phyloP scores from a whole-genome alignment of 345 rosid genomes.

The Salix koriyanagi region DNA sequence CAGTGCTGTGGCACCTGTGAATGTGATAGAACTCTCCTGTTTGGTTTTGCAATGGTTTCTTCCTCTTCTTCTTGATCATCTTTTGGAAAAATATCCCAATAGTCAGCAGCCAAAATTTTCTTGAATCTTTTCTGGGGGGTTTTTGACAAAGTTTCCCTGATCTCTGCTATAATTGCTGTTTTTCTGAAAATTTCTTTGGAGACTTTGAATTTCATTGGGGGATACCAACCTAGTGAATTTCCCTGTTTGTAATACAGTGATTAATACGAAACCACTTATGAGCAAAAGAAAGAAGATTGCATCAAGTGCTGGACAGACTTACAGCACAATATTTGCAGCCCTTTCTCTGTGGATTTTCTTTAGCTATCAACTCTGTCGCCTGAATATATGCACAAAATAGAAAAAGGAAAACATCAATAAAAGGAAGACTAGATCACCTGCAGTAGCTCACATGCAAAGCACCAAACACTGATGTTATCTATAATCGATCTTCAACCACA shows the following conservation, averaged over 20 bases:
- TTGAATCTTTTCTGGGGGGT: slow-evolving; percentile 28
- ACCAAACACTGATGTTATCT: not conserved
- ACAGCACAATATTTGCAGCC: slow-evolving; percentile 81
- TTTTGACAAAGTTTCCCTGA: slow-evolving; percentile 32
- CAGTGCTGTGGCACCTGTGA: slow-evolving; percentile 51
- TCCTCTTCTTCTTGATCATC: slow-evolving; percentile 57
- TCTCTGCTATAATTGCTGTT: slow-evolving; percentile 60
- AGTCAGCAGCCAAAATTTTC: slow-evolving; percentile 58
- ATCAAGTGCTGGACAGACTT: slow-evolving; percentile 33
- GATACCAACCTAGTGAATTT: slow-evolving; percentile 48
- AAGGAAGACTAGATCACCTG: not conserved
- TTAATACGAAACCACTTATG: not conserved
- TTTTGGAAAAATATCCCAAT: slow-evolving; percentile 65
- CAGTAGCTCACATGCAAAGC: not conserved
- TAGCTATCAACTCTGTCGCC: slow-evolving; percentile 27
- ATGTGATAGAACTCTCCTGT: slow-evolving; percentile 59
- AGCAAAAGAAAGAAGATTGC: slow-evolving; percentile 4
- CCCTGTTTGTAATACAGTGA: slow-evolving; percentile 32
- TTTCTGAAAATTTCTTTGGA: slow-evolving; percentile 54
- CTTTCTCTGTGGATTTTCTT: slow-evolving; percentile 24
- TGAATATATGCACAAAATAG: slow-evolving; percentile 28
- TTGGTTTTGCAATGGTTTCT: slow-evolving; percentile 33
- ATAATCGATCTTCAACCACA: not conserved
- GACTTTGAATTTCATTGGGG: slow-evolving; percentile 67
- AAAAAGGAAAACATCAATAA: slow-evolving; percentile 9